Evolutionary conservation across 2,329 filamentous ascomycete species (phyloP), one percentile per base, ranked within the genome.

Genomic region (Stagonosporopsis chrysanthemi): DNA sequence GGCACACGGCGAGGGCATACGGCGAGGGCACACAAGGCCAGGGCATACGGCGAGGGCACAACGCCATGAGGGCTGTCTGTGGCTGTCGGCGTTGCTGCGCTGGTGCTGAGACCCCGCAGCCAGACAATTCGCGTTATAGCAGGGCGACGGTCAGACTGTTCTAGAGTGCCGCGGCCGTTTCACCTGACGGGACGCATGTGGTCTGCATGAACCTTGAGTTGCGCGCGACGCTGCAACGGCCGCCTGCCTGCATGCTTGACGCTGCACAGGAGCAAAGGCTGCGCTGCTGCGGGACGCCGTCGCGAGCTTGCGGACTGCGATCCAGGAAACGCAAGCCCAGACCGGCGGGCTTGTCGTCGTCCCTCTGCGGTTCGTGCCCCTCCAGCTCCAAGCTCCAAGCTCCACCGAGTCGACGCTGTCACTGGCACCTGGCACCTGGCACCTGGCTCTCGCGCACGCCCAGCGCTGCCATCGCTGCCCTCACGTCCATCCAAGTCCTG

Each of bases 141-240:
- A 57, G 29, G 38, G 43, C 24, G 38, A 39, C 38, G 29, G 29
- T 42, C 43, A 52, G 48, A 52, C 48, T 48, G 43, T 57, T 51
- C 46, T 53, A 50, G 51, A 58, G 56, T 54, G 50, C 50, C 23
- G 46, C 56, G 50, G 56, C 56, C 36, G 56, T 58, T 58, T 58
- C 56, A 58, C 24, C 43, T 46, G 48, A 28, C 38, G 45, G 45
- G 41, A 54, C 11, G 50, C 56, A 58, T 46, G 44, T 58, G 50
- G 50, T 35, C 41, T 54, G 46, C 36, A 46, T 45, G 29, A 50
- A 53, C 39, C 44, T 53, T 31, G 45, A 45, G 50, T 40, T 49
- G 31, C 14, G 2, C 6, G 31, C 14, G 31, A 15, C 15, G 31
- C 24, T 26, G 24, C 24, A 4, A 7, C 24, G 24, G n/a, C n/a